Conservation (phyloP, 2,329 filamentous ascomycete genomes). For the Trichophyton schoenleinii region DNA sequence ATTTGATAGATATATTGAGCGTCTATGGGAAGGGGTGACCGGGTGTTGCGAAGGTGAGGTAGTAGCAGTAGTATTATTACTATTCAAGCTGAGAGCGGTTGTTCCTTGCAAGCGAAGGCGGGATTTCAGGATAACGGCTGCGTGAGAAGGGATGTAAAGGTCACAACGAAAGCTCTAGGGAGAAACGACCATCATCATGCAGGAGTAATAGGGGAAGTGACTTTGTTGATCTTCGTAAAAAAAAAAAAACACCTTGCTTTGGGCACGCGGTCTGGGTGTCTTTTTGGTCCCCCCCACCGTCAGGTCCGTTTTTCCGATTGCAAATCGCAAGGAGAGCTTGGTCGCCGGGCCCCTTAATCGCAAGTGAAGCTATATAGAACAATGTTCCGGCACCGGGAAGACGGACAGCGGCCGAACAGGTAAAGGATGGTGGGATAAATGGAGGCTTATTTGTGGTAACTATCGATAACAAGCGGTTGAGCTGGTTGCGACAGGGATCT, state of each 20-base stretch:
- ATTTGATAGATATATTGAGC: background rate
- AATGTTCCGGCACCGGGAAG: background rate
- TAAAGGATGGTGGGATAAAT: slow-evolving; percentile 4
- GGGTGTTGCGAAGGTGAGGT: background rate
- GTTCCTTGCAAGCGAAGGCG: background rate
- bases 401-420: background rate
- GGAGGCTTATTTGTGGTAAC: background rate
- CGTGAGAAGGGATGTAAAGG: background rate
- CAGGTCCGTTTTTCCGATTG: background rate
- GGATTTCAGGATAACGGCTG: background rate
- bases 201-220: background rate
- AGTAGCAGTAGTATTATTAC: background rate
- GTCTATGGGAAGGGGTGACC: background rate
- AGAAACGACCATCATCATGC: background rate
- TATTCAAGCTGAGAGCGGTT: background rate
- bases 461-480: slow-evolving; percentile 6
- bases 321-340: background rate
- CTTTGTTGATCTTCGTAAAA: background rate
- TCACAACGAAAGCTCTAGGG: background rate
- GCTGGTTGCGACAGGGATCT: slow-evolving; percentile 6
- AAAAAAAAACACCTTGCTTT: too few relatives aligned
- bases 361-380: background rate
- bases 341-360: background rate
- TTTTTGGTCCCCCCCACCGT: background rate
- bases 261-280: background rate